Evolutionary conservation across 768 basidiomycete species (phyloP).

Genomic region (Leccinum arenicola): DNA sequence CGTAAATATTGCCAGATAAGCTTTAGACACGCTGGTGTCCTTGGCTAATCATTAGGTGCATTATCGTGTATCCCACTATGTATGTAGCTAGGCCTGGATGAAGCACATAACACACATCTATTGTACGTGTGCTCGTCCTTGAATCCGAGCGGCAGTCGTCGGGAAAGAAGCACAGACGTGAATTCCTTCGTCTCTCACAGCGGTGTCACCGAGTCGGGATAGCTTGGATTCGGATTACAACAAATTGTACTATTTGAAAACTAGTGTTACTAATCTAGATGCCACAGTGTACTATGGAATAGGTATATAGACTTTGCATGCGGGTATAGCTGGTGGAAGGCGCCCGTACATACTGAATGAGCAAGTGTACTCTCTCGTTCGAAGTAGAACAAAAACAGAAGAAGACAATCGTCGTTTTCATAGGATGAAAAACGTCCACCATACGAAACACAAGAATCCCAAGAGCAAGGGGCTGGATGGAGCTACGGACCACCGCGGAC

Average conservation of each 20-base stretch:
- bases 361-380: not conserved
- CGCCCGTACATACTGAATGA: not conserved
- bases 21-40: too few species aligned
- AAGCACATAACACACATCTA: too few species aligned
- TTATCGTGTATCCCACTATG: too few species aligned
- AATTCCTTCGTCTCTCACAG: not conserved
- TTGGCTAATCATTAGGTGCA: too few species aligned
- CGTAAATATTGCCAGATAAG: too few species aligned
- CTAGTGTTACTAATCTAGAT: not conserved
- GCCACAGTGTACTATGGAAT: not conserved
- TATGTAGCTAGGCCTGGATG: too few species aligned
- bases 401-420: not conserved
- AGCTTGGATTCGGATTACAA: not conserved
- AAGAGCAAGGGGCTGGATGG: slow-evolving; percentile 11
- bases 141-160: not conserved
- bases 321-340: not conserved
- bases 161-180: not conserved
- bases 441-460: slow-evolving; percentile 15
- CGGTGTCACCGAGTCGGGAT: not conserved
- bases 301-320: not conserved
- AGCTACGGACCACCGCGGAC: slow-evolving; percentile 4
- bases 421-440: slow-evolving; percentile 11
- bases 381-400: not conserved
- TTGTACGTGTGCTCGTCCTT: too few species aligned
- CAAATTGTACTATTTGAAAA: not conserved